These are phyloP conservation scores for Sarocladiaceae sp. DNA, from an alignment of 2,329 filamentous ascomycete genomes.

Conservation along the genomic window DNA sequence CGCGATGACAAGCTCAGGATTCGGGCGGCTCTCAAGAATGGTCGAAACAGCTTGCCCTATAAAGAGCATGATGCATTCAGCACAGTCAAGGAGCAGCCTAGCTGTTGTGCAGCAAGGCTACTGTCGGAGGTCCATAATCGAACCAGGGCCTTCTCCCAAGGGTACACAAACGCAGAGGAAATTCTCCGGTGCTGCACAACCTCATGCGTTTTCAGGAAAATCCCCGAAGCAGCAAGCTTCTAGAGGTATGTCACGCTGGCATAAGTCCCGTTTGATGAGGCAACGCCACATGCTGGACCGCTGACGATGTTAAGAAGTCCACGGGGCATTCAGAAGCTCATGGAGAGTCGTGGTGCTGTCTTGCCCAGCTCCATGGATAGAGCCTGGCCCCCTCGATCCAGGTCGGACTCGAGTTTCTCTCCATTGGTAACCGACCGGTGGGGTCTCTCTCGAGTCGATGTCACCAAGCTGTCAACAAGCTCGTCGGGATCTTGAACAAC, in stretches of 20 bases:
- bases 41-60: conserved; percentile 5
- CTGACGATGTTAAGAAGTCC: no score
- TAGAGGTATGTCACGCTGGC: background rate
- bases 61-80: background rate
- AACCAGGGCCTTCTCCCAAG: background rate
- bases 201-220: conserved; percentile 8
- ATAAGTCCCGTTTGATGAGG: background rate
- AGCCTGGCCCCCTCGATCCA: no score
- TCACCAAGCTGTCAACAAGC: conserved; percentile 5
- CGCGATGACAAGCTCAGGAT: background rate
- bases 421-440: no score
- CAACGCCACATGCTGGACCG: no score
- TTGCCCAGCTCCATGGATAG: no score
- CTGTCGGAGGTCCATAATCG: background rate
- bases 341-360: no score
- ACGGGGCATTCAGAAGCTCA: no score
- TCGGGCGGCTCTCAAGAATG: background rate
- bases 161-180: conserved; percentile 9
- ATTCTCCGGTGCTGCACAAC: conserved; percentile 8
- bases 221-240: conserved; percentile 5
- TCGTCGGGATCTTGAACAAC: conserved; percentile 3
- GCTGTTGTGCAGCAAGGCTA: background rate
- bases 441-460: conserved; percentile 4
- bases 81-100: background rate
- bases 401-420: no score